These are phyloP conservation scores for Kuraishia piskuri DNA, from an alignment of 805 yeast genomes.

Conservation along the genomic window DNA sequence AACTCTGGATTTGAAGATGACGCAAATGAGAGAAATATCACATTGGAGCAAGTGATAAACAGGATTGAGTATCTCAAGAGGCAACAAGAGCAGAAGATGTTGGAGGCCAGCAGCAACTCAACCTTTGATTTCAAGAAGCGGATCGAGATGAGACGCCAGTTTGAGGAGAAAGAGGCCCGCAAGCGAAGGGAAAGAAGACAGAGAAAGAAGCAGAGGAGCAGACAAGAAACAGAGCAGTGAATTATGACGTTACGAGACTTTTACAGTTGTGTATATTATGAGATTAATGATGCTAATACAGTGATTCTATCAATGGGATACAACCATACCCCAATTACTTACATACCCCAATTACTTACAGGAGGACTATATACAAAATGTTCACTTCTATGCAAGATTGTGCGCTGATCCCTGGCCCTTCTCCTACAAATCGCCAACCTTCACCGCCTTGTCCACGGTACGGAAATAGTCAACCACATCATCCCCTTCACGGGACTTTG, in stretches of 20 bases:
- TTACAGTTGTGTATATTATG: conserved; percentile 5
- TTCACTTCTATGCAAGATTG: too few relatives aligned
- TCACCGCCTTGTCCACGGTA: conserved; percentile 48
- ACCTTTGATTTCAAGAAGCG: conserved; percentile 29
- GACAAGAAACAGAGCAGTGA: conserved; percentile 4
- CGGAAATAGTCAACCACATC: conserved; percentile 56
- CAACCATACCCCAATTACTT: too few relatives aligned
- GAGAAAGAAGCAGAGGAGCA: conserved; percentile 14
- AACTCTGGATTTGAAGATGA: conserved; percentile 24
- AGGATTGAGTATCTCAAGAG: conserved; percentile 27
- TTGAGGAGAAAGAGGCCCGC: conserved; percentile 26
- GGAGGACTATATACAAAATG: conserved; percentile 3
- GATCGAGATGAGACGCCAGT: conserved; percentile 27
- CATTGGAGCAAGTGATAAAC: conserved; percentile 38
- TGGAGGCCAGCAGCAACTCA: conserved; percentile 4
- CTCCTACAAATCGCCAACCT: conserved; percentile 12
- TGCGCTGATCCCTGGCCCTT: too few relatives aligned
- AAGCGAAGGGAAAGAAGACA: conserved; percentile 20
- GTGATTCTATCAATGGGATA: not conserved
- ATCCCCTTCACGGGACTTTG: conserved; percentile 15
- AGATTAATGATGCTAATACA: not conserved
- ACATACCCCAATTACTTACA: too few relatives aligned
- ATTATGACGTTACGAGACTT: too few relatives aligned
- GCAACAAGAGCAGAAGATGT: conserved; percentile 15
- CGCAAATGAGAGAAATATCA: conserved; percentile 22